Conservation (phyloP, 2,329 filamentous ascomycete species). For the Aspergillus sp. region DNA sequence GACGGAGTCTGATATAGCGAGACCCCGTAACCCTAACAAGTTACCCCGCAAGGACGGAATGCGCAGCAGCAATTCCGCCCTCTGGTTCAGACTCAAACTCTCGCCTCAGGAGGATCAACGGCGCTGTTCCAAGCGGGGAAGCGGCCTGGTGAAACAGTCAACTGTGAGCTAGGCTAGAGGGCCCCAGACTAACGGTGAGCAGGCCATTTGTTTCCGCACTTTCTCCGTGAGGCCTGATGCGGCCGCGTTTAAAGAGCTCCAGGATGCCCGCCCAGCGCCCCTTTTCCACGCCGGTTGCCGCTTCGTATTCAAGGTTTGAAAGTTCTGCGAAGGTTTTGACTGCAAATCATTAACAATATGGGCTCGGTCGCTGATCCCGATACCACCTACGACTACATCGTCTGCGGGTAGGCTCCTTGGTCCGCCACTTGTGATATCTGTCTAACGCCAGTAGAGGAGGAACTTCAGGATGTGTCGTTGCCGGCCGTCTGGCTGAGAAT, state of each 20-base stretch:
- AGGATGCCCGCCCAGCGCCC: not conserved
- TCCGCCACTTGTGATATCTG: not conserved
- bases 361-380: not conserved
- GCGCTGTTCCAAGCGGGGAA: not conserved
- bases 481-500: conserved; percentile 49
- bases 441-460: conserved; percentile 38
- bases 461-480: conserved; percentile 51
- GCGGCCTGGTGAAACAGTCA: not conserved
- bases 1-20: no score
- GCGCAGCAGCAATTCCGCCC: not conserved
- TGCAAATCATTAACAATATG: not conserved
- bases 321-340: no score
- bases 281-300: not conserved
- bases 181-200: no score
- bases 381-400: conserved; percentile 29
- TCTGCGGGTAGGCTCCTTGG: conserved; percentile 27
- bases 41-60: no score
- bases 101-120: not conserved
- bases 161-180: not conserved
- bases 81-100: not conserved
- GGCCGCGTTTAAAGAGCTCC: not conserved
- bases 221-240: not conserved
- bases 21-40: no score
- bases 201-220: not conserved
- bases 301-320: no score